A percentile compares a stretch with the other conserved stretches of the same genome.
Evolutionary conservation across 176 grass and related monocot genomes (phyloP).

Genomic region (Alloteropsis semialata): DNA sequence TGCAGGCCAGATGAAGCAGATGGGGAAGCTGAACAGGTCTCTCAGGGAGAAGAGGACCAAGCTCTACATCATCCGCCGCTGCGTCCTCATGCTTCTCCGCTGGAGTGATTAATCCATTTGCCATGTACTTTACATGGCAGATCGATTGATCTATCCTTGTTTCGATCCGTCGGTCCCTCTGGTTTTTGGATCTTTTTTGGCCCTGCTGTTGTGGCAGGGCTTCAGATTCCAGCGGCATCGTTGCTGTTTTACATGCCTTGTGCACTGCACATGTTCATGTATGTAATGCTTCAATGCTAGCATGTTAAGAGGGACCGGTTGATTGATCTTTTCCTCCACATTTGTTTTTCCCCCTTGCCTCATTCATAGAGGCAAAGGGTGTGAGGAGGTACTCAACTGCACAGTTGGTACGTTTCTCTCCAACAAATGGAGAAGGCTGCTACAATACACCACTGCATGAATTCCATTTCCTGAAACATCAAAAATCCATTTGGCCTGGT

Average conservation of each 20-base stretch:
- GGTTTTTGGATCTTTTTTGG: slow-evolving; percentile 45
- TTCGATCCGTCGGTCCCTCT: slow-evolving; percentile 5
- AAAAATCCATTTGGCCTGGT: background rate
- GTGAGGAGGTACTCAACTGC: background rate
- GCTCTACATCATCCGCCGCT: slow-evolving; percentile 49
- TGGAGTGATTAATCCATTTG: slow-evolving; percentile 41
- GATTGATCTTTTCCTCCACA: slow-evolving; percentile 17
- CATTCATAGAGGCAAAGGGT: slow-evolving; percentile 6
- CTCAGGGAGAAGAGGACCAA: slow-evolving; percentile 45
- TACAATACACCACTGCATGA: background rate
- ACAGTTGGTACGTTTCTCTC: slow-evolving; percentile 1
- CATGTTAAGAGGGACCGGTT: slow-evolving; percentile 26
- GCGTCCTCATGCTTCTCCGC: slow-evolving; percentile 42
- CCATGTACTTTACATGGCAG: background rate
- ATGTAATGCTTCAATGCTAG: slow-evolving; percentile 8
- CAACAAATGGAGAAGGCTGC: slow-evolving; percentile 10
- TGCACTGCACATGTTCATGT: background rate
- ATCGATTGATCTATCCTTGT: slow-evolving; percentile 10
- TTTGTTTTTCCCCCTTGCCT: slow-evolving; percentile 19
- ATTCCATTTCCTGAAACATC: background rate
- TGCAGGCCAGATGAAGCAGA: slow-evolving; percentile 34
- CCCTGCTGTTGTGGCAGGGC: background rate
- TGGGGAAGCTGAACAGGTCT: slow-evolving; percentile 40
- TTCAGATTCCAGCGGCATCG: slow-evolving; percentile 26
- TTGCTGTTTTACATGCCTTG: background rate